Conservation (phyloP, 148 eudicot species). For the Dianthus caryophyllus region DNA sequence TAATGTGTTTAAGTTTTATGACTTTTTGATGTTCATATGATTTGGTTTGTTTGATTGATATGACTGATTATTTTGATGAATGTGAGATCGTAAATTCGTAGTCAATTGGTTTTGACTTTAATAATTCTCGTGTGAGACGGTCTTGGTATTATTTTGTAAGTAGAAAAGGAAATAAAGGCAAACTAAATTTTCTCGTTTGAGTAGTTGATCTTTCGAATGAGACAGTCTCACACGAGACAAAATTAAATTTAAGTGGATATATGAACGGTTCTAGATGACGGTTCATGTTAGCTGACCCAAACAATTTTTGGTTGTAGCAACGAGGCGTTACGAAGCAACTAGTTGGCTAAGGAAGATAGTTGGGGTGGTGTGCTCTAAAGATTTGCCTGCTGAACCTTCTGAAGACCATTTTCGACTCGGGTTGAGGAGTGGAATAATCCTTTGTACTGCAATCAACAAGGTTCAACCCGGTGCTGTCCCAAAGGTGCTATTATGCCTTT, state of each 20-base stretch:
- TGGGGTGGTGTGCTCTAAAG: slow-evolving; percentile 84
- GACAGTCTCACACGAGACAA: too few relatives aligned
- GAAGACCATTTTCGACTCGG: slow-evolving; percentile 88
- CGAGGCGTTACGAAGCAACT: slow-evolving; percentile 82
- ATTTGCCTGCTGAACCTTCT: slow-evolving; percentile 90
- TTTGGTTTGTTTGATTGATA: background rate
- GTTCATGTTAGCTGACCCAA: background rate
- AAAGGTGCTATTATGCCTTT: slow-evolving; percentile 45
- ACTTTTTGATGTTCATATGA: background rate
- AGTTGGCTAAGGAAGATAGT: slow-evolving; percentile 82
- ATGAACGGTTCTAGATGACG: background rate
- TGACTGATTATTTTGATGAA: slow-evolving; percentile 1
- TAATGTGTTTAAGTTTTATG: too few relatives aligned
- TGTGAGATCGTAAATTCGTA: background rate
- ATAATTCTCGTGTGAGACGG: too few relatives aligned
- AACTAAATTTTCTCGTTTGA: too few relatives aligned
- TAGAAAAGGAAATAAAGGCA: too few relatives aligned
- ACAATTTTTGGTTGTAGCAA: slow-evolving; percentile 36
- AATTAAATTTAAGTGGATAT: too few relatives aligned
- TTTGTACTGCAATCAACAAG: slow-evolving; percentile 88
- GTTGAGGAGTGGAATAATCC: slow-evolving; percentile 79
- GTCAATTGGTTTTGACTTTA: background rate
- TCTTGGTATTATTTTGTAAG: too few relatives aligned
- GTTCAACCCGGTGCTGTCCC: slow-evolving; percentile 65
- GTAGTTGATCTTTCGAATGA: too few relatives aligned